Evolutionary conservation across 2,329 filamentous ascomycete species (phyloP), one percentile per base, ranked within the genome.

Genomic region (Fusarium nisikadoi): DNA sequence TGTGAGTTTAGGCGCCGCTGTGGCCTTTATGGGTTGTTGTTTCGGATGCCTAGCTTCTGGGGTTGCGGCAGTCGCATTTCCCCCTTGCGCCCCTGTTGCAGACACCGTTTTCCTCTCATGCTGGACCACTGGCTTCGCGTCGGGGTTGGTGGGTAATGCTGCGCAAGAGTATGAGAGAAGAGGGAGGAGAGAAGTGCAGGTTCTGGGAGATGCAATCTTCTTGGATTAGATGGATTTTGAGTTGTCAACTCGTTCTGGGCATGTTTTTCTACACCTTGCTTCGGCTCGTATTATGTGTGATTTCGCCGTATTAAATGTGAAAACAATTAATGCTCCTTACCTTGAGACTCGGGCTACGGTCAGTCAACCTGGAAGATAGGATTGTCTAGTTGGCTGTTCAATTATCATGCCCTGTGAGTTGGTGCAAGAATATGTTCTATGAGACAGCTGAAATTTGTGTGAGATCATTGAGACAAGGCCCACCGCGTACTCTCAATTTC

Each of bases 71-170:
- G 16, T 2, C 11, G 4, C 31, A 3, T 50, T 50, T 5, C 47
- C 47, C 2, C 47, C 31, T 35, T 50, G 3, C 8, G 47, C 47
- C 6, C 16, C n/a, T 10, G 47, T 2, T 14, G 31, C 11, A 14
- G 17, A 0, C 11, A 1, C 7, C 5, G 0, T 4, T 25, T 1
- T 2, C 0, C 1, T 3, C 46, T 50, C 31, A 50, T 50, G 47
- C 5, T 12, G 20, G 4, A 17, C 20, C 8, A 16, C 13, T 3
- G 5, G 0, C 4, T 0, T 47, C 0, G 27, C 27, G 2, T 47
- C 27, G 8, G 4, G 3, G 0, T 1, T 20, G 6, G 27, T 47
- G 9, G 27, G 12, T 6, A 4, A 4, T 4, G 12, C 4, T 13
- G 31, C 12, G 31, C 4, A 25, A 25, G 9, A 5, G 14, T 9